phyloP scores from a whole-genome alignment of 1,284 basidiomycete species.

The Blastosporella zonata region DNA sequence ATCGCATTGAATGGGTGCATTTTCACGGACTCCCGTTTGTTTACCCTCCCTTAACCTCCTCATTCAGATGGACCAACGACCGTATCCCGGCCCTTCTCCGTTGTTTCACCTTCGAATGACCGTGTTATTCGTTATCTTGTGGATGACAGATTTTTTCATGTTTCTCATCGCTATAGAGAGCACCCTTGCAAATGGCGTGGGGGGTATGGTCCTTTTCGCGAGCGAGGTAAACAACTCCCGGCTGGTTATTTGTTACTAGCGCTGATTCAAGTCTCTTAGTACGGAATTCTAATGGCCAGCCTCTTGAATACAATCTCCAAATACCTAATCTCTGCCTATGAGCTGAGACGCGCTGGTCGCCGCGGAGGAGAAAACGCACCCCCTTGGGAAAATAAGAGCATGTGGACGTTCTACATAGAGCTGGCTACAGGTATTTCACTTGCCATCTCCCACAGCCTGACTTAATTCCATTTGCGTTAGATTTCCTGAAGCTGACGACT shows the following conservation, averaged over 20 bases:
- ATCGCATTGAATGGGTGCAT: slow-evolving; percentile 93
- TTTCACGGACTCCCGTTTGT: slow-evolving; percentile 4
- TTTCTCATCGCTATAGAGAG: slow-evolving; percentile 77
- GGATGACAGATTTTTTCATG: slow-evolving; percentile 70
- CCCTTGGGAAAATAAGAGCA: slow-evolving; percentile 97
- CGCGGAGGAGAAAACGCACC: slow-evolving; percentile 85
- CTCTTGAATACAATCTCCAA: slow-evolving; percentile 78
- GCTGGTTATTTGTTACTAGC: slow-evolving; percentile 9
- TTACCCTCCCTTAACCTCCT: slow-evolving; percentile 1
- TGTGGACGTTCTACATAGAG: slow-evolving; percentile 95
- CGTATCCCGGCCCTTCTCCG: slow-evolving; percentile 78
- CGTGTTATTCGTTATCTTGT: slow-evolving; percentile 66
- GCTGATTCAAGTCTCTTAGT: slow-evolving; percentile 44
- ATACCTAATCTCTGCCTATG: slow-evolving; percentile 83
- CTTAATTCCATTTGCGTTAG: slow-evolving; percentile 38
- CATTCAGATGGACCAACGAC: slow-evolving; percentile 91
- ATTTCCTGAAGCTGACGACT: slow-evolving; percentile 90
- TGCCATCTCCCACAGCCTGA: slow-evolving; percentile 1
- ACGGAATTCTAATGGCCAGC: slow-evolving; percentile 86
- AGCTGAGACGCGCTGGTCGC: slow-evolving; percentile 71
- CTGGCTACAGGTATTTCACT: slow-evolving; percentile 70
- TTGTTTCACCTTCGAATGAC: slow-evolving; percentile 86
- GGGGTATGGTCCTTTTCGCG: slow-evolving; percentile 91
- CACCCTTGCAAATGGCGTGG: slow-evolving; percentile 77
- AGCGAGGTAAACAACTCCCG: slow-evolving; percentile 67